Evolutionary conservation across 805 yeast species (phyloP), one percentile per base, ranked within the genome.

Genomic region (Wickerhamiella azyma): DNA sequence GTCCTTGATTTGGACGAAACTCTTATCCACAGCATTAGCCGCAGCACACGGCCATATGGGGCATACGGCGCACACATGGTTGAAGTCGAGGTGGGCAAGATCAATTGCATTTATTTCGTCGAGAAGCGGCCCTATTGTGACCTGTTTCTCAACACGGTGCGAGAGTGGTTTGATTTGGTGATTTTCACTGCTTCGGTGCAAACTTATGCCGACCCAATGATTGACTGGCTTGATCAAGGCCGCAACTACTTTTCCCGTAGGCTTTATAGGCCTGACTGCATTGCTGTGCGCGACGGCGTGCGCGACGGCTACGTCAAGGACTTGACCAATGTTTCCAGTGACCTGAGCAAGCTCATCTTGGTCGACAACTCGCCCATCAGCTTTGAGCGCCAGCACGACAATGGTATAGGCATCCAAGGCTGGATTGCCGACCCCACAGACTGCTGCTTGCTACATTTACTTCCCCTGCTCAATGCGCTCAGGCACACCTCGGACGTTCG

Each of bases 381-480:
- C 57, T 92, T 84, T 60, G 79, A 85, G 13, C 65, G 76, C 60
- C 88, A 89, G 61, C 84, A 78, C 49, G 79, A 79, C 53, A 92
- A 92, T 58, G 98, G 95, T 1, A 80, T 92, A 18, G 78, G 81
- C 66, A 85, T 92, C 6, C 96, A 88, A 64, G 97, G 98, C 39
- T 92, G 98, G 98, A 85, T 92, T 51, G 85, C 83, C 58, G 98
- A 92, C 63, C 94, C 94, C n/a, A 75, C 80, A 32, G 98, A 92
- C 59, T 68, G 79, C 18, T 94, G 85, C 56, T 66, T 92, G 48
- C 66, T 92, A 62, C 79, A 85, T 55, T 64, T 92, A 44, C 62
- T 92, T 37, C 97, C 98, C 1, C 65, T 92, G 57, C 65, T 85
- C 37, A 74, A 78, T 55, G 79, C 89, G 24, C 64, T 92, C 56